Base-by-base conservation (phyloP, 2,329 filamentous ascomycete genomes). In the Phyllosticta capitalensis region DNA sequence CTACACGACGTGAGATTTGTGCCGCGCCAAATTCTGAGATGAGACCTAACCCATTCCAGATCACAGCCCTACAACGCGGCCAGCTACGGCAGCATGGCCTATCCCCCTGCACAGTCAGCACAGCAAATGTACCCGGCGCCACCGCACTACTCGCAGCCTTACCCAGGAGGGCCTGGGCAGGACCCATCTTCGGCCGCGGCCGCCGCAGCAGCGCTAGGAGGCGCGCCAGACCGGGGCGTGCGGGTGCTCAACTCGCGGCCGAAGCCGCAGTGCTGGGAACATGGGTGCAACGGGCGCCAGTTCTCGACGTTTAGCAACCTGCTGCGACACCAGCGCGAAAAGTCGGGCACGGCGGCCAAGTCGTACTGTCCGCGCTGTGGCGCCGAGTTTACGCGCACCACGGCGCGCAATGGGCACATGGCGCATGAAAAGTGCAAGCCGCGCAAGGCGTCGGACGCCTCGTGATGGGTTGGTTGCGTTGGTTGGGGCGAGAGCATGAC, bases 221-320 rank as follows among this genome's bases (percentile, higher is more conserved):
- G 54, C 30, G 30, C 30, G 17, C 30, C 30, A 38, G 54, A 60
- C 28, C 68, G 72, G 45, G 56, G 84, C 64, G 84, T 89, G 48
- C 81, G 88, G 61, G 83, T 91, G 17, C 80, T 91, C 19, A 87
- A 88, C 71, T 86, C 84, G 66, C 83, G 89, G 64, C 90, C 90
- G n/a, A 95, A 95, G 75, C 91, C 92, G 52, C 90, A 95, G 71
- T 96, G 92, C 74, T 97, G 90, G 89, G 92, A 96, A 62, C 92
- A 97, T 69, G 92, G 92, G 10, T 97, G 92, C 78, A 96, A 96
- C 68, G 92, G 92, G 20, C 86, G 92, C 28, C 89, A 95, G 68
- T 97, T 97, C 70, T 95, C 90, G 19, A 96, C 92, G 3, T 96
- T 96, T 71, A 96, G 91, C 81, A 96, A 96, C 71, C 82, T 96